These are phyloP conservation scores for Ambrosiella cleistominuta DNA, from an alignment of 2,329 filamentous ascomycete species.

Conservation along the genomic window DNA sequence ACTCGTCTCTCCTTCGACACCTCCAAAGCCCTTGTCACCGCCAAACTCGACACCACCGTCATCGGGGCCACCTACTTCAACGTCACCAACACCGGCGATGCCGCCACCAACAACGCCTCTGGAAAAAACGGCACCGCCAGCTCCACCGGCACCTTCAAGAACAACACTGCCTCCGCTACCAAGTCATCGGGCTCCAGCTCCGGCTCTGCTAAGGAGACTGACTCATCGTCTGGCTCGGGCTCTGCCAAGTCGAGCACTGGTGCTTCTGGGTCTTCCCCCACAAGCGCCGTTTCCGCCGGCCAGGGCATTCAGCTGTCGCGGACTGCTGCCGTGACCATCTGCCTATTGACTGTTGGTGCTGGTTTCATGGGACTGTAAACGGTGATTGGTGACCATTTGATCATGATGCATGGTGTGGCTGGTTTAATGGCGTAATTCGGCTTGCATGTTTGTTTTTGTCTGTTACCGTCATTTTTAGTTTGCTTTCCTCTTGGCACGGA, in stretches of 20 bases:
- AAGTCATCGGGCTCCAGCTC: neutral
- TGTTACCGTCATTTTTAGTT: neutral
- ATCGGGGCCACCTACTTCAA: constrained; percentile 24
- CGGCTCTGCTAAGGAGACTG: neutral
- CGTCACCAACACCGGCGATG: constrained; percentile 20
- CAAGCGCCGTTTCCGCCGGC: constrained; percentile 2
- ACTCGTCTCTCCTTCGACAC: constrained; percentile 21
- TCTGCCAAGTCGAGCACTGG: neutral
- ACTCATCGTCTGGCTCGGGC: neutral
- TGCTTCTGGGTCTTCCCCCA: neutral
- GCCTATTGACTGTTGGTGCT: constrained; percentile 11
- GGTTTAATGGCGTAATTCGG: neutral
- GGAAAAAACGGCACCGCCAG: neutral
- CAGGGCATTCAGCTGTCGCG: constrained; percentile 8
- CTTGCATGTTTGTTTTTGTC: neutral
- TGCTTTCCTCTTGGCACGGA: neutral
- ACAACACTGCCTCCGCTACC: neutral
- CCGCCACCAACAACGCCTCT: neutral
- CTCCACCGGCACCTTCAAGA: neutral
- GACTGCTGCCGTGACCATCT: constrained; percentile 9
- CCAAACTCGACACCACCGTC: constrained; percentile 18
- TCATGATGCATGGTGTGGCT: neutral
- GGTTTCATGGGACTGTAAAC: constrained; percentile 11
- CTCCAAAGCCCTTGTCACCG: constrained; percentile 18
- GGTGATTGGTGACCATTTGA: neutral